A percentile compares a stretch with the other conserved stretches of the same genome.
Conservation (phyloP, 2,329 filamentous ascomycete species). For the Talaromyces pinophilus region DNA sequence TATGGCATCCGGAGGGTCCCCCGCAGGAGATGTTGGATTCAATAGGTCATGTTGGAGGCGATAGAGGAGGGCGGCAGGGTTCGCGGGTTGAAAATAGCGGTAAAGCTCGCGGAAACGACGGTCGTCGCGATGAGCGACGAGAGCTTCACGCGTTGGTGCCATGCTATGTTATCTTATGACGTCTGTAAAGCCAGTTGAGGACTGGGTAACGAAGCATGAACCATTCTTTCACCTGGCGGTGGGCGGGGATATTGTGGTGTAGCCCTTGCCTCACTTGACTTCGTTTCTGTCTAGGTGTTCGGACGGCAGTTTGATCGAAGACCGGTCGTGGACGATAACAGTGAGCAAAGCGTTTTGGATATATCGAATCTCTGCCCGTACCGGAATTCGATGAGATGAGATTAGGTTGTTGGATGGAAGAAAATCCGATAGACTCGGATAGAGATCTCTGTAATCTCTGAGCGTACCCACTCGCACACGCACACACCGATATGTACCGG, state of each 20-base stretch:
- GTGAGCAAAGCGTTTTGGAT: not conserved
- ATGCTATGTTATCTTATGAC: conserved; percentile 7
- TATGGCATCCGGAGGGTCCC: conserved; percentile 20
- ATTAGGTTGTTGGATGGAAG: not conserved
- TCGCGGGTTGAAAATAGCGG: conserved; percentile 42
- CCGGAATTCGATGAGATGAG: not conserved
- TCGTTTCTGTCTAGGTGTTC: not conserved
- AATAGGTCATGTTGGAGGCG: conserved; percentile 26
- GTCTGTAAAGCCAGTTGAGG: not conserved
- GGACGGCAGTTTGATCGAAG: not conserved
- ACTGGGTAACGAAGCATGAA: not conserved
- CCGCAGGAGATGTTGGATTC: conserved; percentile 18
- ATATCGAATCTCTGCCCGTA: not conserved
- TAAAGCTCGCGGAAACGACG: conserved; percentile 43
- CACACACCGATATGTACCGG: not conserved
- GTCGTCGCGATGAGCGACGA: conserved; percentile 32
- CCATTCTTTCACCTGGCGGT: conserved; percentile 15
- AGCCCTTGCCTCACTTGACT: not conserved
- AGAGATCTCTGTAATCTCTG: not conserved
- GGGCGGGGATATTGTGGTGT: not conserved
- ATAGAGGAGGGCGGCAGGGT: conserved; percentile 27
- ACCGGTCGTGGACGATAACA: not conserved
- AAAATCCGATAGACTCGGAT: not conserved
- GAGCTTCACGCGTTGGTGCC: conserved; percentile 12
- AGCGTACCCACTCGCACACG: not conserved